Evolutionary conservation across 768 basidiomycete species (phyloP), one percentile per base, ranked within the genome.

Genomic region (Nidularia pulvinata): DNA sequence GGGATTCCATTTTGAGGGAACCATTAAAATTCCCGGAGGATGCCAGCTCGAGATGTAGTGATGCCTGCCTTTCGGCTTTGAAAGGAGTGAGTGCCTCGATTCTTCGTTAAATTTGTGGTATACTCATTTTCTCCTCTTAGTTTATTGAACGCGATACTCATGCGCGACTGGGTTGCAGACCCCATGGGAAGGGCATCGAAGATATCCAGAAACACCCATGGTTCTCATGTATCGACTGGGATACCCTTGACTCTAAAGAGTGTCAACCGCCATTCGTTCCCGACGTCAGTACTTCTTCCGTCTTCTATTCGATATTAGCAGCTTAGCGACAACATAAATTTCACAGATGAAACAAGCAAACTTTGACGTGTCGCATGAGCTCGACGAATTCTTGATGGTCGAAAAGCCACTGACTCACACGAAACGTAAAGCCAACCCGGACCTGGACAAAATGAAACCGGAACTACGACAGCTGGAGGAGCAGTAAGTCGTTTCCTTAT

Each of bases 351-450:
- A 95, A 67, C 89, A 89, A 70, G 92, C 95, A n/a, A 98, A 99
- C 69, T 99, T 98, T 69, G 96, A 99, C 65, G 89, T 97, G 36
- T 86, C 93, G 35, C 95, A 98, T 64, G 97, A 98, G 74, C 82
- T 99, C 7, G 95, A 99, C 66, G 97, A 99, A 68, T 90, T 98
- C 63, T 70, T 99, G 64, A 84, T 98, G 81, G 95, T 95, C 50
- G 96, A 98, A 73, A 98, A 98, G 67, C 96, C 96, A n/a, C 74
- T 98, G 52, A 97, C 93, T 52, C 94, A 95, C 57, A 79, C 90
- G 45, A 97, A 94, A 69, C 87, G 97, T 35, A 98, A 96, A 65
- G 86, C 84, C 33, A 91, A 93, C 58, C 77, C 82, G 33, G 93
- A 97, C 71, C 66, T 91, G 9, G 91, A 91, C 59, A 89, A 89